phyloP scores from a whole-genome alignment of 805 yeast species.

The Candida nonsorbophila region DNA sequence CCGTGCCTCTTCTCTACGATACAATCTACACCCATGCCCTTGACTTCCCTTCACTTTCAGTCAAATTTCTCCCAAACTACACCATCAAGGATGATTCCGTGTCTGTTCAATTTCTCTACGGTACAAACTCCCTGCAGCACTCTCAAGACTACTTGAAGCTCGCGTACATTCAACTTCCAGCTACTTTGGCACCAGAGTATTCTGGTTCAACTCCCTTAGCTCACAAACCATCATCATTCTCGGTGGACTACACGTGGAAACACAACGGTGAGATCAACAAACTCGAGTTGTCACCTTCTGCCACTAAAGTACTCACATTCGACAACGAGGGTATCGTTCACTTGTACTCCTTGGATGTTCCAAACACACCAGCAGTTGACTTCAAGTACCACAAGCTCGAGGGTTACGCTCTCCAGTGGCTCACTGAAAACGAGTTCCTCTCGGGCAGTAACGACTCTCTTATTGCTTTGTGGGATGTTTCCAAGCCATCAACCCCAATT shows the following conservation, averaged over 20 bases:
- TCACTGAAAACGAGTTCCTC: slow-evolving; percentile 39
- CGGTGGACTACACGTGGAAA: slow-evolving; percentile 44
- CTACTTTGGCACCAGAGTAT: slow-evolving; percentile 40
- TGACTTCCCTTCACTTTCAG: slow-evolving; percentile 66
- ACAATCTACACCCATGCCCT: slow-evolving; percentile 63
- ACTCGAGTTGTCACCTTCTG: slow-evolving; percentile 48
- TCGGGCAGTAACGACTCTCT: slow-evolving; percentile 65
- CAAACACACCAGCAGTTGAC: slow-evolving; percentile 14
- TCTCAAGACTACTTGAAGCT: slow-evolving; percentile 41
- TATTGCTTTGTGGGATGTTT: slow-evolving; percentile 67
- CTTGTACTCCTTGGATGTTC: slow-evolving; percentile 29
- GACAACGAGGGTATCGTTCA: slow-evolving; percentile 48
- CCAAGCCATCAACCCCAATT: slow-evolving; percentile 40
- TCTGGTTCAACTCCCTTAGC: slow-evolving; percentile 11
- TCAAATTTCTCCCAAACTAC: slow-evolving; percentile 60
- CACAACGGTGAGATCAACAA: slow-evolving; percentile 67
- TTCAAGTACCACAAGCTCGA: slow-evolving; percentile 56
- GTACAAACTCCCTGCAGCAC: slow-evolving; percentile 41
- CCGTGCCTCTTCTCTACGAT: slow-evolving; percentile 74
- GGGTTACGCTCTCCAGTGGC: slow-evolving; percentile 74
- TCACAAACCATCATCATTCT: slow-evolving; percentile 31
- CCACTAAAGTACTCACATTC: slow-evolving; percentile 48
- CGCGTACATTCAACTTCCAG: slow-evolving; percentile 43
- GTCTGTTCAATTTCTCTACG: slow-evolving; percentile 37
- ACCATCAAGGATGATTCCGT: slow-evolving; percentile 22